A percentile compares a stretch with the other conserved stretches of the same genome.
Evolutionary conservation across 2,329 filamentous ascomycete genomes (phyloP).

Genomic region (Bipolaris cookei): DNA sequence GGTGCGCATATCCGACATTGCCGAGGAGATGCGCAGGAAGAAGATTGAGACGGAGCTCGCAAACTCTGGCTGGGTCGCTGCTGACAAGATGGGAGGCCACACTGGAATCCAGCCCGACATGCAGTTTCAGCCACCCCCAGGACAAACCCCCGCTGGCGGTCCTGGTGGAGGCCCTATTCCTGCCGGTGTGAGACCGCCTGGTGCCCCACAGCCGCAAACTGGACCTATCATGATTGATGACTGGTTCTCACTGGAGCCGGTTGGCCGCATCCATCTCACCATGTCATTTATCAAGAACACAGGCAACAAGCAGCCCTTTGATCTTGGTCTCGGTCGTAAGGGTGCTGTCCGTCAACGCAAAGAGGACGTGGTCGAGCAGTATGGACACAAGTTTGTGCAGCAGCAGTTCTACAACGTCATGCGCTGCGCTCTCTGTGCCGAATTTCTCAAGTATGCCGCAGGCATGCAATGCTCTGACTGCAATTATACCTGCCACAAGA

Average conservation of each 20-base stretch:
- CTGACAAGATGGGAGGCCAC: slow-evolving; percentile 84
- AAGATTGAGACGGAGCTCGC: slow-evolving; percentile 96
- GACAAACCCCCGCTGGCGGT: slow-evolving; percentile 48
- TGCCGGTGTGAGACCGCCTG: slow-evolving; percentile 49
- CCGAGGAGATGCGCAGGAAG: slow-evolving; percentile 96
- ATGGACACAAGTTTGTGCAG: slow-evolving; percentile 97
- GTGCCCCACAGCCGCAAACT: slow-evolving; percentile 58
- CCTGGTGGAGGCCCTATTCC: slow-evolving; percentile 45
- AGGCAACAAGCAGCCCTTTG: slow-evolving; percentile 80
- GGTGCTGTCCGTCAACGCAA: slow-evolving; percentile 97
- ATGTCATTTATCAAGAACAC: slow-evolving; percentile 92
- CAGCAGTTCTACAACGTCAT: slow-evolving; percentile 99
- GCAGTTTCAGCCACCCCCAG: slow-evolving; percentile 60
- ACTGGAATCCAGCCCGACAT: slow-evolving; percentile 59
- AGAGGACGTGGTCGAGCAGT: slow-evolving; percentile 98
- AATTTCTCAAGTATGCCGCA: slow-evolving; percentile 97
- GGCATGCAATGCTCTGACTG: slow-evolving; percentile 99
- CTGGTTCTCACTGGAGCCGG: slow-evolving; percentile 96
- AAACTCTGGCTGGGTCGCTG: slow-evolving; percentile 94
- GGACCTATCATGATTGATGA: slow-evolving; percentile 74
- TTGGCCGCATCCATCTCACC: slow-evolving; percentile 87
- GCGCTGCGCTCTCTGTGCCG: slow-evolving; percentile 96
- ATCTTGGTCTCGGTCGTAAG: slow-evolving; percentile 90
- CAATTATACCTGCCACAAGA: slow-evolving; percentile 99
- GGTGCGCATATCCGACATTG: slow-evolving; percentile 96